A percentile compares a stretch with the other conserved stretches of the same genome.
These are phyloP conservation scores for Gracilaria vermiculophylla DNA, from an alignment of 23 red algal genomes.

Conservation along the genomic window DNA sequence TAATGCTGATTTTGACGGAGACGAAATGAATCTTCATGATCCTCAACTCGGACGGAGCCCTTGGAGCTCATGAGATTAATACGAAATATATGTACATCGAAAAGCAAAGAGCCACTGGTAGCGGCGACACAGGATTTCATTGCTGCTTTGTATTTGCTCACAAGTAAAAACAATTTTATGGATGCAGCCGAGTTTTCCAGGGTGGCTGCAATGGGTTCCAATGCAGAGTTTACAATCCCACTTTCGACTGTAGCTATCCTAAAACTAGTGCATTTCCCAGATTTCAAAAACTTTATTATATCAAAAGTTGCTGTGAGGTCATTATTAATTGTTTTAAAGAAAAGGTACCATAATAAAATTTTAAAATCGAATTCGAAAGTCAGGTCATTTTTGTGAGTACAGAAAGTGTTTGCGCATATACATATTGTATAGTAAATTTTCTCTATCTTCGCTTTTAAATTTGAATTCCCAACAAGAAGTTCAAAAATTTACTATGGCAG, in stretches of 20 bases:
- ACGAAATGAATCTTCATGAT: conserved; percentile 99
- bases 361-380: too few relatives aligned
- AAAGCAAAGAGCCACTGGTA: conserved; percentile 93
- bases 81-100: conserved; percentile 84
- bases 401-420: too few relatives aligned
- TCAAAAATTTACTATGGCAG: too few relatives aligned
- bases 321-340: too few relatives aligned
- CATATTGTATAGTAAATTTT: too few relatives aligned
- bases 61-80: conserved; percentile 77
- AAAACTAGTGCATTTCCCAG: conserved; percentile 80
- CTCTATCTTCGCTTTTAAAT: too few relatives aligned
- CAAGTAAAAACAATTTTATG: conserved; percentile 80
- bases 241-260: conserved; percentile 83
- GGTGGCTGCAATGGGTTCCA: conserved; percentile 52
- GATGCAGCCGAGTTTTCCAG: conserved; percentile 69
- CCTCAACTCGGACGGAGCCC: conserved; percentile 93
- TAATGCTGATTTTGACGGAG: conserved; percentile 99
- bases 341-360: too few relatives aligned
- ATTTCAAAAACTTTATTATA: too few relatives aligned
- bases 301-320: too few relatives aligned
- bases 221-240: conserved; percentile 53
- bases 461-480: too few relatives aligned
- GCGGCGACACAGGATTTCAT: conserved; percentile 99
- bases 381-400: too few relatives aligned
- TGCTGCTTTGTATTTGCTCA: conserved; percentile 76